Evolutionary conservation across 495 filamentous ascomycete genomes (phyloP), one percentile per base, ranked within the genome.

Genomic region (Podospora pseudoanserina): DNA sequence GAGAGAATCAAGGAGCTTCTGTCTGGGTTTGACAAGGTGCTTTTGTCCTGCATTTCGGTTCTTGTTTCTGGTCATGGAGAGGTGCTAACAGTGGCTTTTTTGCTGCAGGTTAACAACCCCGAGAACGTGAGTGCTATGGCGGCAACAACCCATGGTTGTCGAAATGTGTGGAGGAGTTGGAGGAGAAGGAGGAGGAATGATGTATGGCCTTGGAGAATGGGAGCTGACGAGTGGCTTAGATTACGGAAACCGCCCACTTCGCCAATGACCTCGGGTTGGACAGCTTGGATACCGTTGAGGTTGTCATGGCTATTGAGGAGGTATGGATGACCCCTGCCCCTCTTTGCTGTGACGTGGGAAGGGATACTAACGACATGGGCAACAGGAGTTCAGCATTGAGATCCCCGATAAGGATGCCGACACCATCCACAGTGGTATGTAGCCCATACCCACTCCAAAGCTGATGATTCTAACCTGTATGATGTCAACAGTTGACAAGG

Each of bases 231-330:
- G n/a, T 28, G 20, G 11, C 20, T 11, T 54, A 99, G 95, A 89
- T 97, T 73, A 92, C 86, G 71, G 83, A 85, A 59, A 84, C 81
- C 56, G 90, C 95, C 32, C 92, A 97, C 87, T 99, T 99, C 80
- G 82, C 92, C 65, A 97, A 97, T 76, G 95, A 99, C 82, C 88
- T 99, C 60, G 96, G 93, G 67, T 81, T 99, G 72, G 95, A 99
- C 84, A 96, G 91, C 84, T 85, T 99, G 79, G 95, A 99, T 78
- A 97, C 94, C 62, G 95, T 99, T 64, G 95, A 99, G 86, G 94
- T 99, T 72, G 96, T 99, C 69, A 99, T 99, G 95, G 95, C 95
- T 70, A 97, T 99, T 82, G 95, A 99, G 86, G 95, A 99, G 91
- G 94, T 97, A 72, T 87, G 20, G 9, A 28, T 30, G 39, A 7